Conservation (phyloP, 2,329 filamentous ascomycete species). For the Fusarium subglutinans region DNA sequence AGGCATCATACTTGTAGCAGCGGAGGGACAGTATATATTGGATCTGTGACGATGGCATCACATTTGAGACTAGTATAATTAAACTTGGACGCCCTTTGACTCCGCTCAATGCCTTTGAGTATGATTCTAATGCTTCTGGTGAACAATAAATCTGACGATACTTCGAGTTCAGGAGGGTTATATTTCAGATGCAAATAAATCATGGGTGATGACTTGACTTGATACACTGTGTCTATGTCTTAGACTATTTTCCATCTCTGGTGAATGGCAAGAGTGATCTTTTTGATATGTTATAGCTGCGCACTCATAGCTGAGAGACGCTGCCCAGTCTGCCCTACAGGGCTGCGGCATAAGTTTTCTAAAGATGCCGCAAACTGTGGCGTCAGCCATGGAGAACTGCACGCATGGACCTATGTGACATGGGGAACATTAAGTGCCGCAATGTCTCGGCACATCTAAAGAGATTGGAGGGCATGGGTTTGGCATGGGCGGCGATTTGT, state of each 20-base stretch:
- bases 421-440: neutral
- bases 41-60: neutral
- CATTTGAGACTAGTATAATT: neutral
- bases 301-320: neutral
- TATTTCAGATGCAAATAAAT: neutral
- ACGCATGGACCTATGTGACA: neutral
- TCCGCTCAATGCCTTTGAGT: fast-evolving
- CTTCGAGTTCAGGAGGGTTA: neutral
- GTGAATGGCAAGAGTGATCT: fast-evolving
- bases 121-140: neutral
- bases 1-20: neutral
- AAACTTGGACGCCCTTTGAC: neutral
- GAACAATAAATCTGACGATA: neutral
- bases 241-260: fast-evolving
- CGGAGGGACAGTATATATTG: neutral
- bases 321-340: neutral
- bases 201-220: fast-evolving
- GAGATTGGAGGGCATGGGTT: neutral
- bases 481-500: too few species aligned
- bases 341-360: neutral
- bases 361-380: neutral
- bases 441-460: neutral
- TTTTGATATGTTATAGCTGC: neutral
- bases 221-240: neutral
- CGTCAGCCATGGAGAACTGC: neutral